Percentiles rank a stretch among this genome's conserved stretches.
These are phyloP conservation scores for Alternaria angustiovoidea DNA, from an alignment of 2,329 filamentous ascomycete species.

Conservation along the genomic window DNA sequence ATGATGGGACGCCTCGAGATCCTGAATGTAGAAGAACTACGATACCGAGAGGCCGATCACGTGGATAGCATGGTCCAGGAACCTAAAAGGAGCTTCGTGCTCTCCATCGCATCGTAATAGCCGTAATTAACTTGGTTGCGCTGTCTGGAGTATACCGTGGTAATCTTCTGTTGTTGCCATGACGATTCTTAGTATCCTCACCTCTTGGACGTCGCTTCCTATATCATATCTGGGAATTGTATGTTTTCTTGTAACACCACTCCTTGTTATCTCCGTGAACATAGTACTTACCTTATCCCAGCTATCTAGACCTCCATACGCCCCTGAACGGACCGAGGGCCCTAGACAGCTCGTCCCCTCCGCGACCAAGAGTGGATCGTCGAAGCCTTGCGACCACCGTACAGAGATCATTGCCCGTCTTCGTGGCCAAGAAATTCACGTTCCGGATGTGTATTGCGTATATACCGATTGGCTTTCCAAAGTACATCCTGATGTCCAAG, in stretches of 20 bases:
- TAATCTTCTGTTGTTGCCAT: not conserved
- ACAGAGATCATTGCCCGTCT: constrained; percentile 8
- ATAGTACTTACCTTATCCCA: not conserved
- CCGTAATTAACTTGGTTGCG: not conserved
- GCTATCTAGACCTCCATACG: not conserved
- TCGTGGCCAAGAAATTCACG: constrained; percentile 12
- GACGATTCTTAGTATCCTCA: constrained; percentile 6
- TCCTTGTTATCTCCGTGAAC: not conserved
- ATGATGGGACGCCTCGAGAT: not conserved
- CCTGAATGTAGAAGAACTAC: not conserved
- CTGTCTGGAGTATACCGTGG: not conserved
- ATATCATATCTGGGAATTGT: constrained; percentile 2
- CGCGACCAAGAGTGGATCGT: not conserved
- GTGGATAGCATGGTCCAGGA: not conserved
- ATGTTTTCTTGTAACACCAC: no score
- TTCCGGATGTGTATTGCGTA: constrained; percentile 12
- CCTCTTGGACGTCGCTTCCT: not conserved
- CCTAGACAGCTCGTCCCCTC: not conserved
- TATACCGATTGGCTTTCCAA: constrained; percentile 13
- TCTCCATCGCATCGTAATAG: not conserved
- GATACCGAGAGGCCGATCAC: not conserved
- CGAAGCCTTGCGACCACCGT: constrained; percentile 3
- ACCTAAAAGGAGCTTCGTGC: not conserved
- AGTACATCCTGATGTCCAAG: constrained; percentile 6
- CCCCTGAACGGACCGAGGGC: not conserved